Conservation (phyloP, 163 green algal species). For the Scenedesmus sp. region DNA sequence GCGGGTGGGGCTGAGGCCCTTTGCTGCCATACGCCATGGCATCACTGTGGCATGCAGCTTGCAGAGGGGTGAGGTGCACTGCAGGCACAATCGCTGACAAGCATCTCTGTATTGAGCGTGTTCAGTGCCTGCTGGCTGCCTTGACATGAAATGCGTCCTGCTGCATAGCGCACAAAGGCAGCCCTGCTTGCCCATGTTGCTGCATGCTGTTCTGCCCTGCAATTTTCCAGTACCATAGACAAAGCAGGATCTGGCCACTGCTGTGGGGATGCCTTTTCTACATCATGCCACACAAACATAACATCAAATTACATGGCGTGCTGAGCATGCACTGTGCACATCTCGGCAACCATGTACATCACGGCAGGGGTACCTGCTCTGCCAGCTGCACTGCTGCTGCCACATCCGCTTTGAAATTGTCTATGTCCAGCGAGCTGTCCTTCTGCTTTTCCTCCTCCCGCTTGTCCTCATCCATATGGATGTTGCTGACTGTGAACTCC, state of each 20-base stretch:
- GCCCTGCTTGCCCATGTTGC: neutral
- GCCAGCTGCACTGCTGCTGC: constrained; percentile 60
- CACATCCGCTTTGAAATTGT: constrained; percentile 73
- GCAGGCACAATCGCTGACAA: too few species aligned
- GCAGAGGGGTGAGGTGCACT: too few species aligned
- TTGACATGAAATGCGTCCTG: too few species aligned
- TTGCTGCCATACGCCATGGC: too few species aligned
- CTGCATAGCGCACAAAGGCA: too few species aligned
- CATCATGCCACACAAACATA: neutral
- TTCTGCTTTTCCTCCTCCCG: constrained; percentile 68
- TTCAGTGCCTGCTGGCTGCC: too few species aligned
- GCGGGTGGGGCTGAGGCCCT: too few species aligned
- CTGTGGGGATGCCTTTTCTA: neutral
- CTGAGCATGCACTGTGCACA: neutral
- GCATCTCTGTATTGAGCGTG: too few species aligned
- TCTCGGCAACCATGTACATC: neutral
- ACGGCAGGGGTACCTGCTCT: constrained; percentile 43
- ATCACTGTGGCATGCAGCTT: too few species aligned
- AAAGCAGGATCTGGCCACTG: neutral
- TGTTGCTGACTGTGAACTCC: constrained; percentile 71
- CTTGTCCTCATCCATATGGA: constrained; percentile 70
- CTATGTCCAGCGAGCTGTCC: constrained; percentile 63
- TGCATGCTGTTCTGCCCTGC: neutral
- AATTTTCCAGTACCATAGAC: neutral
- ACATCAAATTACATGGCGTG: neutral